These are phyloP conservation scores for Musa schizocarpa DNA, from an alignment of 176 grass and related monocot genomes.

Conservation along the genomic window DNA sequence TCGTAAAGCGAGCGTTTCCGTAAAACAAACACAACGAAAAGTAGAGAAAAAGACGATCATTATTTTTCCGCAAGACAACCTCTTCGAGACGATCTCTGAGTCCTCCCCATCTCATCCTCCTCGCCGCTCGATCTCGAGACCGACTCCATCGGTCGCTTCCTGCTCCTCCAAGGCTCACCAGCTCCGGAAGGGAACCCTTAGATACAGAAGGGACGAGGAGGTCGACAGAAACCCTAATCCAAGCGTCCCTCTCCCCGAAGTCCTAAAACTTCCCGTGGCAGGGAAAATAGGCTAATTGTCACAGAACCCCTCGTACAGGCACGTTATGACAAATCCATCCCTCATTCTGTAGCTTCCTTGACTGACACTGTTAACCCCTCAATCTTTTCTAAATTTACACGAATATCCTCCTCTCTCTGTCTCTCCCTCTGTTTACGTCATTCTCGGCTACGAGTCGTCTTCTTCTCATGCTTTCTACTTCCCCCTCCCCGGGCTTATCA, in stretches of 20 bases:
- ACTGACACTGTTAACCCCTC: too few relatives aligned
- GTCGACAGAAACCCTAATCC: background rate
- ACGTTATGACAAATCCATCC: too few relatives aligned
- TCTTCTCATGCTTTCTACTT: too few relatives aligned
- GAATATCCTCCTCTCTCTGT: too few relatives aligned
- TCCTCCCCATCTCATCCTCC: constrained; percentile 4
- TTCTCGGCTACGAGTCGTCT: too few relatives aligned
- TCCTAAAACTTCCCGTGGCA: background rate
- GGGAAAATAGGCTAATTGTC: background rate
- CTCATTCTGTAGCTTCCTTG: too few relatives aligned
- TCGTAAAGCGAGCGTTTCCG: background rate
- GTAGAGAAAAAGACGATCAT: background rate
- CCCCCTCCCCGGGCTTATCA: too few relatives aligned
- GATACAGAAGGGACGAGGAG: background rate
- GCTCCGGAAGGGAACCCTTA: background rate
- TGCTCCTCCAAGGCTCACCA: background rate
- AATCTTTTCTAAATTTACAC: too few relatives aligned
- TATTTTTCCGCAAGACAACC: background rate
- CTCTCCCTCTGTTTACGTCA: too few relatives aligned
- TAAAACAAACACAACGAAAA: background rate
- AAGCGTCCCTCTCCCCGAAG: background rate
- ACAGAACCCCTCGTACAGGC: background rate
- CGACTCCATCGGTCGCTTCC: background rate
- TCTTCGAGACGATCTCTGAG: constrained; percentile 2
- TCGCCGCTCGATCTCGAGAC: background rate